Conservation (phyloP, 2,329 filamentous ascomycete species). For the Fusarium illudens region DNA sequence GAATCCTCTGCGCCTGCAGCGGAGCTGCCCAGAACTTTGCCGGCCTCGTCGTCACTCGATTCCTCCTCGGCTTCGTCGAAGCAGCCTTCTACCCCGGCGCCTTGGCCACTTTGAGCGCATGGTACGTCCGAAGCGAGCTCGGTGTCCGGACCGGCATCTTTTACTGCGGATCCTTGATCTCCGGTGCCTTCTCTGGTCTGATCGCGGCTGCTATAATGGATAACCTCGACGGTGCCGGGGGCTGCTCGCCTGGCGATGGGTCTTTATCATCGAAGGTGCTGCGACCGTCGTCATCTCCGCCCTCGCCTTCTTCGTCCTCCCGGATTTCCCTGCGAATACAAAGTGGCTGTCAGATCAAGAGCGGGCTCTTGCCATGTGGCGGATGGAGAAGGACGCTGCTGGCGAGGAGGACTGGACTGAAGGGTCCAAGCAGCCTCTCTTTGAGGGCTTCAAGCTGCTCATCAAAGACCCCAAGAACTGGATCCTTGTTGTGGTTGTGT, state of each 20-base stretch:
- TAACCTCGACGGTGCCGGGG: constrained; percentile 43
- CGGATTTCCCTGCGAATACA: constrained; percentile 49
- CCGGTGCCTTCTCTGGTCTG: constrained; percentile 72
- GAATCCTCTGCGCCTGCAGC: constrained; percentile 8
- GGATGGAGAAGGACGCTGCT: constrained; percentile 53
- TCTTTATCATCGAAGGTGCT: constrained; percentile 72
- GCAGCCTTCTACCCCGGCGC: constrained; percentile 62
- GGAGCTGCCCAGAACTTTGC: constrained; percentile 12
- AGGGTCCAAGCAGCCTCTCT: constrained; percentile 51
- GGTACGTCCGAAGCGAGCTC: constrained; percentile 72
- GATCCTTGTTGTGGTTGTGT: constrained; percentile 57
- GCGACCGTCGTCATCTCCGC: constrained; percentile 39
- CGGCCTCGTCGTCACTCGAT: constrained; percentile 39
- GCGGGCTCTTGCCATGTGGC: constrained; percentile 48
- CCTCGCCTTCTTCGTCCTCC: constrained; percentile 28
- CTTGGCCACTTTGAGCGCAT: constrained; percentile 56
- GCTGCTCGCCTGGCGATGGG: constrained; percentile 61
- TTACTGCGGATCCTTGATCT: constrained; percentile 69
- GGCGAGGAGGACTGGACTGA: constrained; percentile 47
- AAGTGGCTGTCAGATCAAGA: constrained; percentile 52
- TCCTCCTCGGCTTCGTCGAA: constrained; percentile 56
- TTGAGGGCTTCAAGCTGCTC: constrained; percentile 53
- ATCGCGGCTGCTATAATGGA: constrained; percentile 68
- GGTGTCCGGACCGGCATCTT: constrained; percentile 68
- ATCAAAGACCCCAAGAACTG: constrained; percentile 49